These are phyloP conservation scores for Aulographum hederae DNA, from an alignment of 2,329 filamentous ascomycete species.

Conservation along the genomic window DNA sequence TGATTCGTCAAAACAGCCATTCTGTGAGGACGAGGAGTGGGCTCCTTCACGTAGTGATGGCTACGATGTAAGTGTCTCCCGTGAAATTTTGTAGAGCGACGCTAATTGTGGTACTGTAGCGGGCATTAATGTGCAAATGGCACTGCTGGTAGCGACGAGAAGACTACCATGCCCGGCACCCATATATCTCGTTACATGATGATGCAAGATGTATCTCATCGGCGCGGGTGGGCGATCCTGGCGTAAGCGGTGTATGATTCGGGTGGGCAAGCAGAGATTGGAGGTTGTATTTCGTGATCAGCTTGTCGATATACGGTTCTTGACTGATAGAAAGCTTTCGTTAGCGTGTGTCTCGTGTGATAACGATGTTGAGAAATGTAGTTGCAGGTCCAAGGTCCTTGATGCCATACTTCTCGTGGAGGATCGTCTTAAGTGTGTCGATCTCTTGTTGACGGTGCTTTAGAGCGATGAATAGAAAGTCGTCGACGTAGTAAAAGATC, in stretches of 20 bases:
- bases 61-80: no score
- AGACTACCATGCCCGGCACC: no score
- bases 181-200: no score
- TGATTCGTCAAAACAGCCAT: no score
- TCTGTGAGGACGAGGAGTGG: no score
- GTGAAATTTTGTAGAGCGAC: no score
- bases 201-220: no score
- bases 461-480: slow-evolving; percentile 3
- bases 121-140: no score
- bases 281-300: slow-evolving; percentile 2
- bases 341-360: slow-evolving; percentile 2
- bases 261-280: slow-evolving; percentile 1
- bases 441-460: not conserved
- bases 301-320: slow-evolving; percentile 3
- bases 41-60: no score
- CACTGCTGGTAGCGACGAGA: no score
- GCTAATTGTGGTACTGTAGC: no score
- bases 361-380: slow-evolving; percentile 5
- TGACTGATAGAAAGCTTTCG: slow-evolving; percentile 5
- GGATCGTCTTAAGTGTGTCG: slow-evolving; percentile 1
- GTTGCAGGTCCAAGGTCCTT: slow-evolving; percentile 4
- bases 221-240: no score
- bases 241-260: slow-evolving; percentile 1
- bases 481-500: slow-evolving; percentile 4
- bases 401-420: slow-evolving; percentile 4